A percentile compares a stretch with the other conserved stretches of the same genome.
Evolutionary conservation across 2,329 filamentous ascomycete genomes (phyloP).

Genomic region (Calonectria pauciramosa): DNA sequence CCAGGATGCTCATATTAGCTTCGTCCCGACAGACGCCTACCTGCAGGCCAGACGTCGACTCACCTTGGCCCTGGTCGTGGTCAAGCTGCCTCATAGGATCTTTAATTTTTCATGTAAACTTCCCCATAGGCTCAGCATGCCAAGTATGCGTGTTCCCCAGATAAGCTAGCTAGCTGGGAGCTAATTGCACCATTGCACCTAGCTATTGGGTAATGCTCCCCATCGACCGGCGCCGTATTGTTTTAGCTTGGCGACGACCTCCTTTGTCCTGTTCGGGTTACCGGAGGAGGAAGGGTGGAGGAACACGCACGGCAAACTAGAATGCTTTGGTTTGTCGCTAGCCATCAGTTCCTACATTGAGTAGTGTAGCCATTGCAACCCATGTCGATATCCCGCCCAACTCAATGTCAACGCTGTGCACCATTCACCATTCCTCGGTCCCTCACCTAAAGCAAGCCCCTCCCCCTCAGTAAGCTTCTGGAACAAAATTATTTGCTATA

Average conservation of each 20-base stretch:
- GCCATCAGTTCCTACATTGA: neutral
- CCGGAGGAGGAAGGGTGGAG: neutral
- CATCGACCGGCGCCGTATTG: neutral
- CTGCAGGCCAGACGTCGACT: constrained; percentile 13
- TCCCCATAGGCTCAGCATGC: constrained; percentile 4
- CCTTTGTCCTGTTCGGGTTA: neutral
- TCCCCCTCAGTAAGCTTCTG: neutral
- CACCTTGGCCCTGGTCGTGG: constrained; percentile 17
- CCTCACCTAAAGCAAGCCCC: neutral
- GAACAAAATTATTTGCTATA: too few species aligned
- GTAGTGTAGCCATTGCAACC: constrained; percentile 7
- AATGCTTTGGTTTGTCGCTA: constrained; percentile 5
- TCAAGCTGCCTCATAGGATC: neutral
- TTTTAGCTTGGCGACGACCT: constrained; percentile 18
- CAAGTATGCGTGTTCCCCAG: neutral
- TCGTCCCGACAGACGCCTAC: constrained; percentile 6
- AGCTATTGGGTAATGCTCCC: constrained; percentile 30
- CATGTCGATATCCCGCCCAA: neutral
- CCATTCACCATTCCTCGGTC: neutral
- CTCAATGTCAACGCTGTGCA: neutral
- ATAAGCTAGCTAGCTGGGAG: constrained; percentile 4
- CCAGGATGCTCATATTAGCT: constrained; percentile 1
- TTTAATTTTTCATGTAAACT: neutral
- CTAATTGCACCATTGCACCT: constrained; percentile 34
- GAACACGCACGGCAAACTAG: neutral